Evolutionary conservation across 768 basidiomycete genomes (phyloP), one percentile per base, ranked within the genome.

Genomic region (Suillus fuscotomentosus): DNA sequence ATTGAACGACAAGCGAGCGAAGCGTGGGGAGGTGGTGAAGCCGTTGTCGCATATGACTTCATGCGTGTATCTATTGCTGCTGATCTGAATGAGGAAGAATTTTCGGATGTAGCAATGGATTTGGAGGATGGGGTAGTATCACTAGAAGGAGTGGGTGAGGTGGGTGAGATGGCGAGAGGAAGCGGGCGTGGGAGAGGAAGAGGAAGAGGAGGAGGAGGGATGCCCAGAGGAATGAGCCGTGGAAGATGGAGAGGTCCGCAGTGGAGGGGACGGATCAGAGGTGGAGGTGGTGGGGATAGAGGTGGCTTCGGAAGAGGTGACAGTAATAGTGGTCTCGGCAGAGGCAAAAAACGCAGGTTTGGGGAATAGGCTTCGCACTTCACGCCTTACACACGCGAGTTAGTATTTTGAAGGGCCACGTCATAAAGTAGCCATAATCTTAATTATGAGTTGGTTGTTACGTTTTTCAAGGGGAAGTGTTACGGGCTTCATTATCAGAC

Each of bases 1-100:
- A 84, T 90, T 48, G 84, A 86, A 70, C 73, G 81, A 17, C 86
- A 89, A 69, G 88, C 87, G n/a, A 86, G 79, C 47, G 78, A 79
- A 66, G 82, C 85, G 8, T 90, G 88, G 87, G 82, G 74, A 24
- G 71, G 78, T 63, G 78, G 75, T n/a, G 66, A 66, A 15, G 87
- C 83, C 0, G 72, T 78, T 15, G 86, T 83, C 39, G 87, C 88
- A n/a, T 80, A 75, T 65, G 88, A 89, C 71, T 89, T 81, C 60
- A 78, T 87, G 79, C 77, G 77, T 53, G 74, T 86, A 36, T 69
- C 72, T 13, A 73, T 87, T 59, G 79, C 81, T 36, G 64, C 60
- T 42, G 61, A 22, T 9, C 4, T 42, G 61, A 62, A 17, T 10
- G 38, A 62, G 15, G 41, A 42, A 59, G 41, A 20, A 42, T 59